Evolutionary conservation across 345 rosid genomes (phyloP).

Genomic region (Hibiscus syriacus): DNA sequence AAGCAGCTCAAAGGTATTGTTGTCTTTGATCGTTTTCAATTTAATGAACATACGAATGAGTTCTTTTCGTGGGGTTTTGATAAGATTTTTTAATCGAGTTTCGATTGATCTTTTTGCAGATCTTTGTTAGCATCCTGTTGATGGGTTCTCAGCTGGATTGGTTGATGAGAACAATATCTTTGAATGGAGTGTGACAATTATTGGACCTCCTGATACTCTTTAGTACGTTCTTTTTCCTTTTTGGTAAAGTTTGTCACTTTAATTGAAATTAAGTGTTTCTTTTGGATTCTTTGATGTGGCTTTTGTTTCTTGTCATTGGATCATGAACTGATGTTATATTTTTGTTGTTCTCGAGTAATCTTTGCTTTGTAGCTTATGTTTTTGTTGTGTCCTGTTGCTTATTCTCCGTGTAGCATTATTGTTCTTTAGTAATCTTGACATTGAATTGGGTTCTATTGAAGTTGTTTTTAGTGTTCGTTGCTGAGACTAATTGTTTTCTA

Average conservation of each 20-base stretch:
- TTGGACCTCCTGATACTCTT: slow-evolving; percentile 95
- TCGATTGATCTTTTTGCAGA: slow-evolving; percentile 48
- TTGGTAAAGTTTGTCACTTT: not conserved
- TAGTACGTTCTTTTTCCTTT: slow-evolving; percentile 35
- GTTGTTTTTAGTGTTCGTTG: not conserved
- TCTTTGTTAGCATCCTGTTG: slow-evolving; percentile 94
- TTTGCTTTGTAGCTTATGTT: not conserved
- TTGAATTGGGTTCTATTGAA: not conserved
- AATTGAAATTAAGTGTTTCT: not conserved
- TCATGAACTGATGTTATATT: not conserved
- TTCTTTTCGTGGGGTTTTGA: not conserved
- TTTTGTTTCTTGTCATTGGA: slow-evolving; percentile 10
- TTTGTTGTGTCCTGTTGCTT: not conserved
- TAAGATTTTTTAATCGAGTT: slow-evolving; percentile 7
- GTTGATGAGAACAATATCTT: slow-evolving; percentile 86
- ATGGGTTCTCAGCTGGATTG: slow-evolving; percentile 98
- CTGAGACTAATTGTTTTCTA: not conserved
- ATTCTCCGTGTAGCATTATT: not conserved
- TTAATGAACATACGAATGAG: not conserved
- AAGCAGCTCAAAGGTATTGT: slow-evolving; percentile 77
- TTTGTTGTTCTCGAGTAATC: not conserved
- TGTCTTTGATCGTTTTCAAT: not conserved
- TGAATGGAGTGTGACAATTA: slow-evolving; percentile 91
- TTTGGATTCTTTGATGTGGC: not conserved
- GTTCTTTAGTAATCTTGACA: not conserved